These are phyloP conservation scores for Euphorbia lathyris DNA, from an alignment of 345 rosid species.

Conservation along the genomic window DNA sequence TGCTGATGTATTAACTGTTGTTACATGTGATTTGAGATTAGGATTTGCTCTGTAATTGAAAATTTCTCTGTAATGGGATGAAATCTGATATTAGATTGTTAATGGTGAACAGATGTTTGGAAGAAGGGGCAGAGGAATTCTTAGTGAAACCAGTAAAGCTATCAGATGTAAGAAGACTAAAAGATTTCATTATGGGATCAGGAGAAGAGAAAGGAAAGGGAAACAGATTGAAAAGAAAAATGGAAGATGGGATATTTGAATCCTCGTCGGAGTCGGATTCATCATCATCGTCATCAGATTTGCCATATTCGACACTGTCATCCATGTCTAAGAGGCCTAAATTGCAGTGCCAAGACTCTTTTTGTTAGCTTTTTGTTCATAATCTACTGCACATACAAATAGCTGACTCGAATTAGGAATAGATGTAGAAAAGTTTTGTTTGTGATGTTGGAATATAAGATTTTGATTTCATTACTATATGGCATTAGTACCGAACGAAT, in stretches of 20 bases:
- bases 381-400: not conserved
- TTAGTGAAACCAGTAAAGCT: constrained; percentile 73
- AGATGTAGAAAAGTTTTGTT: not conserved
- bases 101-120: constrained; percentile 55
- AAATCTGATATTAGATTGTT: not conserved
- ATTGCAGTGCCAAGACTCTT: constrained; percentile 6
- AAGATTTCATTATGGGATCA: constrained; percentile 43
- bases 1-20: too few relatives aligned
- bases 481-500: not conserved
- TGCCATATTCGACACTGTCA: constrained; percentile 7
- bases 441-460: not conserved
- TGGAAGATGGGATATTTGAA: constrained; percentile 9
- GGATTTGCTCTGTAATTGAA: too few relatives aligned
- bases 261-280: not conserved
- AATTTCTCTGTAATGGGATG: not conserved
- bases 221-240: constrained; percentile 40
- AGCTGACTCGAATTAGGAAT: not conserved
- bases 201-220: constrained; percentile 28
- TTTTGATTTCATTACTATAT: not conserved
- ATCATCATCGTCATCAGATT: not conserved
- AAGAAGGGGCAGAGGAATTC: constrained; percentile 93
- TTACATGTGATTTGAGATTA: too few relatives aligned
- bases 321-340: constrained; percentile 29
- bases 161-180: constrained; percentile 68
- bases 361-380: not conserved